Conservation (phyloP, 805 yeast genomes). For the Wickerhamomyces bisporus region DNA sequence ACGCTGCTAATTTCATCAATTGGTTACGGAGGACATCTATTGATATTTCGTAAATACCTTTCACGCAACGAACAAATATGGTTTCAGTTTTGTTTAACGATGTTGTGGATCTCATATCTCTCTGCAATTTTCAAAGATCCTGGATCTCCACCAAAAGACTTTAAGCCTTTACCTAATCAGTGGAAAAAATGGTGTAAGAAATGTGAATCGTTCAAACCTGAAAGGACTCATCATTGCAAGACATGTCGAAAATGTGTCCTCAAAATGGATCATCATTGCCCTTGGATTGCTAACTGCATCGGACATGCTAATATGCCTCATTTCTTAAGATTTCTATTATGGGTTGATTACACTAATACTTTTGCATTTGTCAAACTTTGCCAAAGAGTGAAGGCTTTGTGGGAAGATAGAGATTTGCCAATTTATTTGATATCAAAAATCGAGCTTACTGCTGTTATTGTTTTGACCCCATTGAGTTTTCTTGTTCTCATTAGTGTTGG, state of each 20-base stretch:
- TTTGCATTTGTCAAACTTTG: constrained; percentile 40
- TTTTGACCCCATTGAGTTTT: constrained; percentile 48
- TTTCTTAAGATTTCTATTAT: constrained; percentile 67
- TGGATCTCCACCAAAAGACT: constrained; percentile 57
- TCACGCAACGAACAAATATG: constrained; percentile 34
- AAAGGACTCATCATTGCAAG: constrained; percentile 81
- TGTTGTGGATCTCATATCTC: constrained; percentile 71
- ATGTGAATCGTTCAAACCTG: constrained; percentile 73
- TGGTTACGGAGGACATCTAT: constrained; percentile 59
- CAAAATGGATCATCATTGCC: constrained; percentile 91
- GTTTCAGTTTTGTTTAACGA: constrained; percentile 42
- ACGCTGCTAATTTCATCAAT: constrained; percentile 46
- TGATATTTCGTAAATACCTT: constrained; percentile 45
- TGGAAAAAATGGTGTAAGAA: constrained; percentile 72
- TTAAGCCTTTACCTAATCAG: constrained; percentile 36
- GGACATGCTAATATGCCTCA: constrained; percentile 77
- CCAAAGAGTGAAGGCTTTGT: constrained; percentile 38
- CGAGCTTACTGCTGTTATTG: constrained; percentile 50
- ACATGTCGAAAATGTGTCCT: constrained; percentile 69
- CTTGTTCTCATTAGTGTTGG: constrained; percentile 59
- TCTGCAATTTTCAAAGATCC: constrained; percentile 65
- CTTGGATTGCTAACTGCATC: constrained; percentile 91
- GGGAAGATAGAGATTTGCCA: constrained; percentile 47
- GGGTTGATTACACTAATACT: constrained; percentile 53
- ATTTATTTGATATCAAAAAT: constrained; percentile 45